Conservation (phyloP, 2,329 filamentous ascomycete species). For the Samsoniella hepiali region DNA sequence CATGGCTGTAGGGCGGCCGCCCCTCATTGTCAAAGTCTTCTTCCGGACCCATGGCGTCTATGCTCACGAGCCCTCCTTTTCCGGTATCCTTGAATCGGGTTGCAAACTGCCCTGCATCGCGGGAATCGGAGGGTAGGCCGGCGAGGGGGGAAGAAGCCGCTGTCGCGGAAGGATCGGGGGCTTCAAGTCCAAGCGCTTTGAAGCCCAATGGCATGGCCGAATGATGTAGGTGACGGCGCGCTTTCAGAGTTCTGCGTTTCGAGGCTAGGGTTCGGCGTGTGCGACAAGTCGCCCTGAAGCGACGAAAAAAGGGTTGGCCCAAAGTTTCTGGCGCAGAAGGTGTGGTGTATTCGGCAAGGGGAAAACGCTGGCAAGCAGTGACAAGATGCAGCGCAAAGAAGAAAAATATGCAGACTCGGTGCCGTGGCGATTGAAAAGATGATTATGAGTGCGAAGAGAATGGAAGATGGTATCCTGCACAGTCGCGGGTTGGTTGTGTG, state of each 20-base stretch:
- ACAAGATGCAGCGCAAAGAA: neutral
- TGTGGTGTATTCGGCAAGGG: neutral
- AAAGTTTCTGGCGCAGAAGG: constrained; percentile 9
- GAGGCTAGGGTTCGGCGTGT: neutral
- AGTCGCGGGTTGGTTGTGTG: neutral
- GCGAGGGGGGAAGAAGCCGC: constrained; percentile 7
- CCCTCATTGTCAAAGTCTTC: constrained; percentile 41
- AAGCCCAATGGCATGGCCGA: constrained; percentile 19
- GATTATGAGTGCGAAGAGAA: neutral
- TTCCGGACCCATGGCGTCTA: constrained; percentile 32
- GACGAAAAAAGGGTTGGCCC: neutral
- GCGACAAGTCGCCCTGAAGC: neutral
- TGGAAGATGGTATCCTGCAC: neutral
- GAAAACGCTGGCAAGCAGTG: neutral
- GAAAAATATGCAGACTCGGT: neutral
- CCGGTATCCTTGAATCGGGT: constrained; percentile 27
- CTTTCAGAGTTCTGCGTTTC: neutral
- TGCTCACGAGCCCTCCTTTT: constrained; percentile 26
- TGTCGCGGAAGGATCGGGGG: constrained; percentile 19
- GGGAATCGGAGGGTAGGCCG: constrained; percentile 23
- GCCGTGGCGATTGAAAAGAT: constrained; percentile 1
- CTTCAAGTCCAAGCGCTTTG: constrained; percentile 17
- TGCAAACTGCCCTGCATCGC: constrained; percentile 33
- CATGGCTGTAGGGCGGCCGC: constrained; percentile 44
- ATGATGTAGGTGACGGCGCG: neutral